phyloP scores from a whole-genome alignment of 805 yeast genomes.

The Candida railenensis region DNA sequence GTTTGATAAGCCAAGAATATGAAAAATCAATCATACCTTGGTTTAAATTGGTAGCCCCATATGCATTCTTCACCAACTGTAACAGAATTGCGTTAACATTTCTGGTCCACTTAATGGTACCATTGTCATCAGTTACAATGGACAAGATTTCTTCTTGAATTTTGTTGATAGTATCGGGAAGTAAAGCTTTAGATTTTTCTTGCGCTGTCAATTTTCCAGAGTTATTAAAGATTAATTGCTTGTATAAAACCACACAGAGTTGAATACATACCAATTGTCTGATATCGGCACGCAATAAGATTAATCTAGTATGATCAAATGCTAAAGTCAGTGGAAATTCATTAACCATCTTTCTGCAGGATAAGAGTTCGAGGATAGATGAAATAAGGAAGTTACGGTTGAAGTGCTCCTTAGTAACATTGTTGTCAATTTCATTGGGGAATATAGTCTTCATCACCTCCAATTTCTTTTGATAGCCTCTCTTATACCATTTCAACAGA shows the following conservation, averaged over 20 bases:
- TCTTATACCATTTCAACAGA: conserved; percentile 66
- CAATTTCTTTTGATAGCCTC: conserved; percentile 26
- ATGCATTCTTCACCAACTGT: conserved; percentile 52
- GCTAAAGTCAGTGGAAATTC: conserved; percentile 83
- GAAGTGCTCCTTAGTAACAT: conserved; percentile 4
- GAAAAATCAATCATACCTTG: conserved; percentile 56
- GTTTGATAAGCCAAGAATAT: conserved; percentile 77
- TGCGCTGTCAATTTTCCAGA: conserved; percentile 21
- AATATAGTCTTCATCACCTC: neutral
- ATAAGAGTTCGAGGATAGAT: conserved; percentile 61
- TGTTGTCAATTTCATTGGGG: neutral
- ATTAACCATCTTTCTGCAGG: conserved; percentile 77
- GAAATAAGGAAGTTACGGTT: conserved; percentile 43
- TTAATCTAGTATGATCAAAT: conserved; percentile 79
- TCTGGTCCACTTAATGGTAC: conserved; percentile 88
- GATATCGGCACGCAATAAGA: conserved; percentile 78
- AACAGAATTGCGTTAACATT: conserved; percentile 71
- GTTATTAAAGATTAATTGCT: conserved; percentile 54
- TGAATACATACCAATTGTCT: conserved; percentile 81
- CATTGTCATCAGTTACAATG: conserved; percentile 80
- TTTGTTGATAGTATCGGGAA: conserved; percentile 37
- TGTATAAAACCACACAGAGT: conserved; percentile 68
- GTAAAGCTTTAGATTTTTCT: conserved; percentile 16
- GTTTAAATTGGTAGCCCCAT: conserved; percentile 20
- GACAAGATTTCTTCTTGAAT: conserved; percentile 73